phyloP scores from a whole-genome alignment of 2,329 filamentous ascomycete species.

The Colletotrichum destructivum region DNA sequence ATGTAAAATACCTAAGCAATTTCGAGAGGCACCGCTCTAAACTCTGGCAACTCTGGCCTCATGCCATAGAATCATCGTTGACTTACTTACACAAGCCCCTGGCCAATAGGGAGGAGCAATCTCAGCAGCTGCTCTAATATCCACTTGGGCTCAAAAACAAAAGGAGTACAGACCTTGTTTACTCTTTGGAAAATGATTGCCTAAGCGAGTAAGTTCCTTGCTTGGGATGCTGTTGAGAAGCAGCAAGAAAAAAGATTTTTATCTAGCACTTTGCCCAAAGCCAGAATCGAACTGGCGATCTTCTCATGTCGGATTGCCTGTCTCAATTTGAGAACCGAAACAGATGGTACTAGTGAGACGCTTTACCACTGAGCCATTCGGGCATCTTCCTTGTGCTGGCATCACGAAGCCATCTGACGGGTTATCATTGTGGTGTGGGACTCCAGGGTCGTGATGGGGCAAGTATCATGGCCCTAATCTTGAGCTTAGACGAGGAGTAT shows the following conservation, averaged over 20 bases:
- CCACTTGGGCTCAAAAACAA: too few species aligned
- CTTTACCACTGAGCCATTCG: constrained; percentile 43
- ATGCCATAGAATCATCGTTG: too few species aligned
- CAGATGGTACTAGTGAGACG: constrained; percentile 39
- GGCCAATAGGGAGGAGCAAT: too few species aligned
- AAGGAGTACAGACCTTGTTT: too few species aligned
- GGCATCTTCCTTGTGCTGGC: constrained; percentile 16
- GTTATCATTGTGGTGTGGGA: neutral
- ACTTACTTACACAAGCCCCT: too few species aligned
- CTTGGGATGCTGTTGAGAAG: too few species aligned
- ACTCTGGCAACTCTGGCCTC: too few species aligned
- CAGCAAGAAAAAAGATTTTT: neutral
- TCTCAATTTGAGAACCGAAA: neutral
- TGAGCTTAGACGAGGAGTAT: neutral
- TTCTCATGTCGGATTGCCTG: constrained; percentile 30
- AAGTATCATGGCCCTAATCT: constrained; percentile 4
- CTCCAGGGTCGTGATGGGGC: neutral
- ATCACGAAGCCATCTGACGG: fast-evolving
- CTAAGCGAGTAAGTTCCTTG: too few species aligned
- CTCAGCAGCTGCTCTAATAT: too few species aligned
- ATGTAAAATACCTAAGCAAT: too few species aligned
- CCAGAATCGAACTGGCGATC: constrained; percentile 42
- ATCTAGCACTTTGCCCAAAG: constrained; percentile 26
- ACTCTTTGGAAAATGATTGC: too few species aligned
- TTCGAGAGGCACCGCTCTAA: too few species aligned